Evolutionary conservation across 2,329 filamentous ascomycete species (phyloP).

Genomic region (Emericellopsis cladophorae): DNA sequence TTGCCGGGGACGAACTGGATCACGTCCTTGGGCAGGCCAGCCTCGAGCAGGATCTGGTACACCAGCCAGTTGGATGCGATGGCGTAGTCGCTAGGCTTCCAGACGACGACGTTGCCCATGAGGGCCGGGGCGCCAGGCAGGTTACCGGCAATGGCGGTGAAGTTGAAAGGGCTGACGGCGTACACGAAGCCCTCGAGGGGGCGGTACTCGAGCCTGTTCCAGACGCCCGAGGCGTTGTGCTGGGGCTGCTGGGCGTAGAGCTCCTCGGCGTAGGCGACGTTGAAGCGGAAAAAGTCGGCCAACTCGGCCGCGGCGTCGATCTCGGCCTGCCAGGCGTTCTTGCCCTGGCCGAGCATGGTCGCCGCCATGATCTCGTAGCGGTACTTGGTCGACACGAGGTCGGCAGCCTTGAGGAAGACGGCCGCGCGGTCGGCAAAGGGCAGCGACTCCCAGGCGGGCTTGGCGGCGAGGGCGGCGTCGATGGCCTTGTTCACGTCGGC

Average conservation of each 20-base stretch:
- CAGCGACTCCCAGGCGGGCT: slow-evolving; percentile 71
- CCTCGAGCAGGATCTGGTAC: slow-evolving; percentile 82
- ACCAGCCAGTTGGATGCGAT: slow-evolving; percentile 87
- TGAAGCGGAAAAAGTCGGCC: slow-evolving; percentile 87
- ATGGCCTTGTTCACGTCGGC: slow-evolving; percentile 71
- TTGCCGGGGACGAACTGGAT: slow-evolving; percentile 91
- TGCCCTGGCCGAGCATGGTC: slow-evolving; percentile 92
- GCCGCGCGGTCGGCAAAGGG: slow-evolving; percentile 86
- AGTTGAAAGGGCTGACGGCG: slow-evolving; percentile 91
- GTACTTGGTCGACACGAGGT: slow-evolving; percentile 84
- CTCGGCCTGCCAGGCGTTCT: slow-evolving; percentile 99
- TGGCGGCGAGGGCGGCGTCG: slow-evolving; percentile 72
- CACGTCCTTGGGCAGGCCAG: slow-evolving; percentile 77
- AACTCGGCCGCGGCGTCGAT: slow-evolving; percentile 91
- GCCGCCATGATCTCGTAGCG: slow-evolving; percentile 93
- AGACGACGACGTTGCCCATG: slow-evolving; percentile 88
- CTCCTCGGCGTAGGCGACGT: slow-evolving; percentile 87
- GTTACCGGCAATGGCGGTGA: slow-evolving; percentile 88
- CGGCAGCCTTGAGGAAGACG: slow-evolving; percentile 91
- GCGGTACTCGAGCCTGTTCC: slow-evolving; percentile 85
- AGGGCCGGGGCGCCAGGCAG: slow-evolving; percentile 71
- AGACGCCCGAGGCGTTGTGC: slow-evolving; percentile 72
- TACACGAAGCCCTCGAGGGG: slow-evolving; percentile 93
- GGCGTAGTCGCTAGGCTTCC: slow-evolving; percentile 88
- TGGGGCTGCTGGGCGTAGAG: slow-evolving; percentile 77